Percentiles rank a stretch among this genome's conserved stretches.
Conservation (phyloP, 2,329 filamentous ascomycete genomes). For the Paecilomyces dactylethromorphus region DNA sequence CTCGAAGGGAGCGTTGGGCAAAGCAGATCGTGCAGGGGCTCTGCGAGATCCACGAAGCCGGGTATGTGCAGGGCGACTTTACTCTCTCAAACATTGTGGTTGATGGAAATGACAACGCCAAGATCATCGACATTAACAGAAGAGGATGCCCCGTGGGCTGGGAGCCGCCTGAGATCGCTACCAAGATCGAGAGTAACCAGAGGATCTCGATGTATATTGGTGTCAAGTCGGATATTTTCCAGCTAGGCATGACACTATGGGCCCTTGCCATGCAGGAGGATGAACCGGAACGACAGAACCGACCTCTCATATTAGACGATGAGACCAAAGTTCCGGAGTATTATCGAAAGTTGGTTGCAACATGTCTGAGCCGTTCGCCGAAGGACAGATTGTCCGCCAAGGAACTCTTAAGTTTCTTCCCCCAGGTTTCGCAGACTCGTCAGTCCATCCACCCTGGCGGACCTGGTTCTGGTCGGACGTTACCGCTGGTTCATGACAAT, state of each 20-base stretch:
- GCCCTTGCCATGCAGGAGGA: constrained; percentile 80
- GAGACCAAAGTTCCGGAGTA: constrained; percentile 62
- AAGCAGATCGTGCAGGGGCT: constrained; percentile 84
- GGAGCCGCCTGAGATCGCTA: constrained; percentile 88
- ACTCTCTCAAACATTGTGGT: constrained; percentile 97
- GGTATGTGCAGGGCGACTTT: constrained; percentile 96
- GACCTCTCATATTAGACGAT: constrained; percentile 58
- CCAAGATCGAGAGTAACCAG: constrained; percentile 79
- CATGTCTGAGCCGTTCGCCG: constrained; percentile 70
- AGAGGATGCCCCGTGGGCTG: constrained; percentile 95
- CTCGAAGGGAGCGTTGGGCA: constrained; percentile 76
- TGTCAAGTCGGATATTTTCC: constrained; percentile 93
- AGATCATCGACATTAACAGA: constrained; percentile 97
- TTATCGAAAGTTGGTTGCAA: constrained; percentile 68
- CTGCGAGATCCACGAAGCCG: constrained; percentile 87
- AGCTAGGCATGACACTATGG: constrained; percentile 96
- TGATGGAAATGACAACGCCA: constrained; percentile 73
- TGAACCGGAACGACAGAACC: constrained; percentile 73
- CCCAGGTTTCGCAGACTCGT: constrained; percentile 24
- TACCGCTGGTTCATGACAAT: background rate
- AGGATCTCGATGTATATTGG: constrained; percentile 96
- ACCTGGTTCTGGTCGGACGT: background rate
- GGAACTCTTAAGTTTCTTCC: constrained; percentile 64
- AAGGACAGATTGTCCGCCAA: constrained; percentile 66
- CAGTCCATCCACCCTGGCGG: background rate